A percentile compares a stretch with the other conserved stretches of the same genome.
These are phyloP conservation scores for Tephrocybe rancida DNA, from an alignment of 768 basidiomycete genomes.

Conservation along the genomic window DNA sequence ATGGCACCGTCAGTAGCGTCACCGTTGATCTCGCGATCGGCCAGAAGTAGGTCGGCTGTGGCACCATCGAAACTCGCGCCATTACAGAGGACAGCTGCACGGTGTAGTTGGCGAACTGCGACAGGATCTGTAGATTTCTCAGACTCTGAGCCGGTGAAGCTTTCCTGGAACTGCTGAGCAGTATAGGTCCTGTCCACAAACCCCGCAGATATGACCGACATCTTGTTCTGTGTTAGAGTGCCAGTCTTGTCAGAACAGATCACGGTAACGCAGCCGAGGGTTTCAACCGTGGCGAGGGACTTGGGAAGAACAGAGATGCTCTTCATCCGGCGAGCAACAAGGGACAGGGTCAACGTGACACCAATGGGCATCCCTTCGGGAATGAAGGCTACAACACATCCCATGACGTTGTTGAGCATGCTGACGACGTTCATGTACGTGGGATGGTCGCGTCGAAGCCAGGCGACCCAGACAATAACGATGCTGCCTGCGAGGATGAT, in stretches of 20 bases:
- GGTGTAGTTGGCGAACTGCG: slow-evolving; percentile 24
- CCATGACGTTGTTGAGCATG: slow-evolving; percentile 58
- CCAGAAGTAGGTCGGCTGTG: slow-evolving; percentile 23
- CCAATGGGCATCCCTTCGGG: slow-evolving; percentile 57
- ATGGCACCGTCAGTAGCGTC: slow-evolving; percentile 59
- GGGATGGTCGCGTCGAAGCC: slow-evolving; percentile 41
- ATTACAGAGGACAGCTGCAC: slow-evolving; percentile 56
- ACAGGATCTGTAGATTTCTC: not conserved
- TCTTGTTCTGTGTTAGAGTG: slow-evolving; percentile 60
- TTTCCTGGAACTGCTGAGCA: slow-evolving; percentile 22
- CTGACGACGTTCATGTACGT: slow-evolving; percentile 49
- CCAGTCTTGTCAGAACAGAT: slow-evolving; percentile 62
- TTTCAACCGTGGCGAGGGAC: slow-evolving; percentile 67
- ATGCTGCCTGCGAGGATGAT: slow-evolving; percentile 44
- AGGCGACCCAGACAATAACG: slow-evolving; percentile 43
- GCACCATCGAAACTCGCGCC: slow-evolving; percentile 50
- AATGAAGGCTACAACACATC: slow-evolving; percentile 40
- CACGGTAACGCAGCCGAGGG: slow-evolving; percentile 62
- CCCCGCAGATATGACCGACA: slow-evolving; percentile 55
- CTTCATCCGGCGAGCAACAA: slow-evolving; percentile 21
- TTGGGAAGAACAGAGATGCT: slow-evolving; percentile 26
- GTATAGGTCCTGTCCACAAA: slow-evolving; percentile 34
- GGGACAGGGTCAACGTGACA: slow-evolving; percentile 51
- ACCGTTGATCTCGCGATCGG: slow-evolving; percentile 38
- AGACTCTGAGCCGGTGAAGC: not conserved